phyloP scores from a whole-genome alignment of 768 basidiomycete species.

The Leccinum olivaceopallidum region DNA sequence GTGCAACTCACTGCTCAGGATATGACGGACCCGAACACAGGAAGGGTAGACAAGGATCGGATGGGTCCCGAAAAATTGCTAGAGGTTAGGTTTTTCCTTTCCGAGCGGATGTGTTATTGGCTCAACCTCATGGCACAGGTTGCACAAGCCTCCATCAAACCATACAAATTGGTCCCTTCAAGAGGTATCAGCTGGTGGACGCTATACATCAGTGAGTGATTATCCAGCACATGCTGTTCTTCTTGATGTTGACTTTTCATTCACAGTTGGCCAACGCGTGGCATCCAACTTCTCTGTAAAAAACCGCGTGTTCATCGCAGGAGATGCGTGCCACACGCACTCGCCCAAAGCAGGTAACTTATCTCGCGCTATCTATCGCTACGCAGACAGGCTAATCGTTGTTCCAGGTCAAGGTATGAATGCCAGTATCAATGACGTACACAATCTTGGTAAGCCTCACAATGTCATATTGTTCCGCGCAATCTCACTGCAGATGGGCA shows the following conservation, averaged over 20 bases:
- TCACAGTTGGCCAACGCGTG: constrained; percentile 54
- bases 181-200: constrained; percentile 50
- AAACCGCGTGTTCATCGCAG: constrained; percentile 56
- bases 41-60: constrained; percentile 41
- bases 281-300: constrained; percentile 48
- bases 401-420: constrained; percentile 52
- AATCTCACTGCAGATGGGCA: constrained; percentile 10
- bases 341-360: constrained; percentile 42
- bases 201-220: constrained; percentile 44
- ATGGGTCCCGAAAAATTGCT: constrained; percentile 43
- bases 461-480: not conserved
- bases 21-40: constrained; percentile 38
- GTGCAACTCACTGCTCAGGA: constrained; percentile 47
- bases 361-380: not conserved
- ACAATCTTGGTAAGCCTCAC: constrained; percentile 45
- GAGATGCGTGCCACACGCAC: constrained; percentile 53
- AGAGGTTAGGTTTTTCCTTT: constrained; percentile 24
- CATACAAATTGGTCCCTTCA: constrained; percentile 36
- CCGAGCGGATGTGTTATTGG: not conserved
- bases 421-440: constrained; percentile 53
- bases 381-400: constrained; percentile 16
- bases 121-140: constrained; percentile 23
- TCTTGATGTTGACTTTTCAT: not conserved
- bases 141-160: constrained; percentile 41
- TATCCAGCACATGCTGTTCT: not conserved